Conservation (phyloP, 495 filamentous ascomycete species). For the Penicillium maclennaniae region DNA sequence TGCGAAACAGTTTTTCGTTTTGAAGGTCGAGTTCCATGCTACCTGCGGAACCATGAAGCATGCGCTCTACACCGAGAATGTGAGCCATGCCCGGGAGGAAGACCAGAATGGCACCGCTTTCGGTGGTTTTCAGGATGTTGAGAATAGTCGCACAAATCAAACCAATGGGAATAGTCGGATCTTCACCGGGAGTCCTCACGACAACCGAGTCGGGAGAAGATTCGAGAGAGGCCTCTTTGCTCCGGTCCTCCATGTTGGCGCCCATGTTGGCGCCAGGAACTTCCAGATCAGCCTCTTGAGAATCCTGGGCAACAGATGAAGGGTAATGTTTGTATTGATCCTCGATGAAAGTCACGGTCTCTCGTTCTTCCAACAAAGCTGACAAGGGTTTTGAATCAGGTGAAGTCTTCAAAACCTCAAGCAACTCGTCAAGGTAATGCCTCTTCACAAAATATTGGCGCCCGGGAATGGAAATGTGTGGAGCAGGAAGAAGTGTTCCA, state of each 20-base stretch:
- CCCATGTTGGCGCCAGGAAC: not conserved
- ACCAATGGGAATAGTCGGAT: constrained; percentile 43
- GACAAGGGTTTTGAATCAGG: constrained; percentile 18
- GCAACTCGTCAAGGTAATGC: constrained; percentile 50
- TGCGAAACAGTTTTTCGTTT: constrained; percentile 39
- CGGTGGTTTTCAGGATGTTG: constrained; percentile 47
- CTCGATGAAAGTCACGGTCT: constrained; percentile 6
- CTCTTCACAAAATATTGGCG: constrained; percentile 53
- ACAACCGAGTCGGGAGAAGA: not conserved
- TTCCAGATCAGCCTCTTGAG: not conserved
- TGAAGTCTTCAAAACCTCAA: constrained; percentile 29
- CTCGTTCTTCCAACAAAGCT: constrained; percentile 13
- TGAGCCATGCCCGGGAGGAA: constrained; percentile 57
- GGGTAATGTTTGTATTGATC: constrained; percentile 4
- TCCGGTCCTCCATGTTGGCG: not conserved
- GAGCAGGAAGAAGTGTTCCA: constrained; percentile 36
- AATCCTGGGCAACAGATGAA: not conserved
- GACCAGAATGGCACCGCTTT: constrained; percentile 51
- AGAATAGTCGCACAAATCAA: constrained; percentile 48
- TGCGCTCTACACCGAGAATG: constrained; percentile 25
- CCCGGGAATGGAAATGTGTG: constrained; percentile 52
- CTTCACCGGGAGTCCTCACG: constrained; percentile 25
- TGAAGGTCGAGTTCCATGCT: constrained; percentile 42
- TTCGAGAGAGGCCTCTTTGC: not conserved
- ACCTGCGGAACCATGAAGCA: not conserved